These are phyloP conservation scores for Medakamo hakoo DNA, from an alignment of 139 green algal genomes.

Conservation along the genomic window DNA sequence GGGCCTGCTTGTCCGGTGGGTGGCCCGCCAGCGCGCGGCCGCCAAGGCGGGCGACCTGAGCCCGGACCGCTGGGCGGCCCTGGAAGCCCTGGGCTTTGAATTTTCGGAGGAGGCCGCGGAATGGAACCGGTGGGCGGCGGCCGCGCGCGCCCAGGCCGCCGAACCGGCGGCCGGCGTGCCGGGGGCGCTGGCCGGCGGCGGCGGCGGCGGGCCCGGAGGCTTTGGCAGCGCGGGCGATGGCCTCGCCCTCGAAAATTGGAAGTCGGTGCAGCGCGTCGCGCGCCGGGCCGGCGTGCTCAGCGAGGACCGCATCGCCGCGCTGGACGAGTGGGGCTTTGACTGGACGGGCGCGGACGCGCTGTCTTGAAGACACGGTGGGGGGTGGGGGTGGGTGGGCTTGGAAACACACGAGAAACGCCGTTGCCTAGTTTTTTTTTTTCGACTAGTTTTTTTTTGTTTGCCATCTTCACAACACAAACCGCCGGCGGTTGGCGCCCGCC, in stretches of 20 bases:
- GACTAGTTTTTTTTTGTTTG: neutral
- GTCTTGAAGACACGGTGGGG: constrained; percentile 17
- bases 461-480: neutral
- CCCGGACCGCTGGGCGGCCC: neutral
- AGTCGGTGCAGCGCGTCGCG: constrained; percentile 39
- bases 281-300: constrained; percentile 25
- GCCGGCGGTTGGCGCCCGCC: too few relatives aligned
- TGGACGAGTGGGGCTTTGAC: constrained; percentile 48
- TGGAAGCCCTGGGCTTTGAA: constrained; percentile 32
- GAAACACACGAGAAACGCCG: too few relatives aligned
- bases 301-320: constrained; percentile 13
- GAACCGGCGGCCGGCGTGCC: constrained; percentile 11
- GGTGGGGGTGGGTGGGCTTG: neutral
- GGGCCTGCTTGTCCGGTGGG: constrained; percentile 44
- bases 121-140: constrained; percentile 45
- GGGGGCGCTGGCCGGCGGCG: too few relatives aligned
- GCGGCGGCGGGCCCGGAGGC: too few relatives aligned
- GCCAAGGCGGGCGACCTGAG: constrained; percentile 13
- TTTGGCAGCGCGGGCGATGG: constrained; percentile 16
- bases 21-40: constrained; percentile 31
- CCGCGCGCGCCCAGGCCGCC: constrained; percentile 22
- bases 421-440: too few relatives aligned
- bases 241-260: constrained; percentile 51
- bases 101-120: constrained; percentile 45
- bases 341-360: constrained; percentile 50